Evolutionary conservation across 805 yeast species (phyloP).

Genomic region (Candida pini): DNA sequence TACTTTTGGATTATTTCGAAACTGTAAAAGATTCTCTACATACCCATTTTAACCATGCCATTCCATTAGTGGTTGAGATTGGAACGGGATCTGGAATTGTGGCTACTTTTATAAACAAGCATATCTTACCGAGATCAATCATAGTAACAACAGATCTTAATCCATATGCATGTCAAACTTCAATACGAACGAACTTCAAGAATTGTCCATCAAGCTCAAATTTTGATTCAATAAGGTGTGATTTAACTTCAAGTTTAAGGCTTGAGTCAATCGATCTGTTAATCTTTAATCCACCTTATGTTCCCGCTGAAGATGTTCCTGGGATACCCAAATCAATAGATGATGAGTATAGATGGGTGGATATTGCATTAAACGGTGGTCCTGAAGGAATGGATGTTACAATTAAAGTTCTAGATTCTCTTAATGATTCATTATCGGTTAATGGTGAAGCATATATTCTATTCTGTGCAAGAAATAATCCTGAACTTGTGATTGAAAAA

Average conservation of each 20-base stretch:
- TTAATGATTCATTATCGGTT: slow-evolving; percentile 47
- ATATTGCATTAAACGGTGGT: slow-evolving; percentile 88
- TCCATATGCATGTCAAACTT: slow-evolving; percentile 63
- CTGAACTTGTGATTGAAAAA: slow-evolving; percentile 46
- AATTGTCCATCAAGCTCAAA: slow-evolving; percentile 16
- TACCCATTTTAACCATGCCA: slow-evolving; percentile 19
- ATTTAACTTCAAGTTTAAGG: slow-evolving; percentile 47
- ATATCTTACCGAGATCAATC: slow-evolving; percentile 48
- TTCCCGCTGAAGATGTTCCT: slow-evolving; percentile 81
- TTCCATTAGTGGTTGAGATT: slow-evolving; percentile 68
- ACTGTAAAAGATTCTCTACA: slow-evolving; percentile 36
- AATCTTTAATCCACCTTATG: slow-evolving; percentile 94
- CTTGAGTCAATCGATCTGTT: slow-evolving; percentile 55
- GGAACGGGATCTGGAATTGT: slow-evolving; percentile 94
- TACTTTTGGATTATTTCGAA: slow-evolving; percentile 78
- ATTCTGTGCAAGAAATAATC: slow-evolving; percentile 88
- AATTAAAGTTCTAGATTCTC: slow-evolving; percentile 46
- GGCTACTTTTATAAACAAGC: slow-evolving; percentile 63
- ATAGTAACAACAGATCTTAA: slow-evolving; percentile 75
- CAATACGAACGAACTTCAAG: slow-evolving; percentile 33
- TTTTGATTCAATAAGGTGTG: slow-evolving; percentile 51
- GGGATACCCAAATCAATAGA: slow-evolving; percentile 37
- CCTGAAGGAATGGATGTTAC: slow-evolving; percentile 87
- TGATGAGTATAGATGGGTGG: slow-evolving; percentile 67
- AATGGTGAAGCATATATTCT: slow-evolving; percentile 80